These are phyloP conservation scores for Zygotorulaspora florentina DNA, from an alignment of 805 yeast genomes.

Conservation along the genomic window DNA sequence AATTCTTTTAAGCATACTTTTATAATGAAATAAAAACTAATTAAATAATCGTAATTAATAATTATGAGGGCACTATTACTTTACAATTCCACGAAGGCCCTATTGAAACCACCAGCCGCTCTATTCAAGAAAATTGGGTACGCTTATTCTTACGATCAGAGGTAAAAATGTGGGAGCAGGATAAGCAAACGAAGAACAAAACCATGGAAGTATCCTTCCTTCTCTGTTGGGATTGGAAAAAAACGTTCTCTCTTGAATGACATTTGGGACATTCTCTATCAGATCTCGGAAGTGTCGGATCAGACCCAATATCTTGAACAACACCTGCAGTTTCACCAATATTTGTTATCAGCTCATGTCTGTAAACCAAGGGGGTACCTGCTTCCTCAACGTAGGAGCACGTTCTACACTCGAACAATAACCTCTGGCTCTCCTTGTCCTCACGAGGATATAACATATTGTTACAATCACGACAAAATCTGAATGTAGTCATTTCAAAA, in stretches of 20 bases:
- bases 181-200: constrained; percentile 84
- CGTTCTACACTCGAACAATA: constrained; percentile 89
- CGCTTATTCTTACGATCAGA: constrained; percentile 37
- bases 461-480: constrained; percentile 94
- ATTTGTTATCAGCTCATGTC: constrained; percentile 88
- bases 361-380: constrained; percentile 77
- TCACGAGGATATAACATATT: constrained; percentile 98
- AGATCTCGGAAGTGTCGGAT: constrained; percentile 96
- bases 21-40: constrained; percentile 2
- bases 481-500: constrained; percentile 73
- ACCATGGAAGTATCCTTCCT: constrained; percentile 95
- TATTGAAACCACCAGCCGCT: neutral
- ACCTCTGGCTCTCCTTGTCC: constrained; percentile 66
- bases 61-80: neutral
- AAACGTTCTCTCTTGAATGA: constrained; percentile 83
- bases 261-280: constrained; percentile 92
- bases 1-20: neutral
- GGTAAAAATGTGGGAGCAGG: constrained; percentile 68
- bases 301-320: constrained; percentile 90
- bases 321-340: constrained; percentile 96
- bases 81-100: neutral
- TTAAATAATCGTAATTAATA: constrained; percentile 2
- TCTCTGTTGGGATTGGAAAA: constrained; percentile 94
- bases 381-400: constrained; percentile 93
- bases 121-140: constrained; percentile 27